phyloP scores from a whole-genome alignment of 2,329 filamentous ascomycete species.

The Sclerotinia spermophila region DNA sequence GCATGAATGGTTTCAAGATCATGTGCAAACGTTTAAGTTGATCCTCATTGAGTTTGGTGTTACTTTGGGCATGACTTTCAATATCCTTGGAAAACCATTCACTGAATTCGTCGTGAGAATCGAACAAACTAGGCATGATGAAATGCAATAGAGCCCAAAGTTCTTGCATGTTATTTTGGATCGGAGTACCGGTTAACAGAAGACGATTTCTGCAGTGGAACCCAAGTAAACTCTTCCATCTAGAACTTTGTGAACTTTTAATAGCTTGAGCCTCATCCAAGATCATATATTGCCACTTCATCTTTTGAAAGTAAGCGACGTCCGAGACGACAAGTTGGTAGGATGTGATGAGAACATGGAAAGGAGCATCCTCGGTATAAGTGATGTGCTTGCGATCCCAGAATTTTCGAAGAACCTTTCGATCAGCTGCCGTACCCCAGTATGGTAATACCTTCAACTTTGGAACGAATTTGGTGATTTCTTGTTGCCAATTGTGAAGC shows the following conservation, averaged over 20 bases:
- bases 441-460: conserved; percentile 94
- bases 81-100: conserved; percentile 96
- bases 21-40: conserved; percentile 95
- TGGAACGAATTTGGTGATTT: conserved; percentile 92
- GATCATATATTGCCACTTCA: conserved; percentile 99
- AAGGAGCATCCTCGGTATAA: conserved; percentile 87
- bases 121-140: conserved; percentile 99
- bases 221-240: conserved; percentile 91
- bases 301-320: conserved; percentile 96
- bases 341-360: conserved; percentile 94
- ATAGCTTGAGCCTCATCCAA: conserved; percentile 97
- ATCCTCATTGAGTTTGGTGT: conserved; percentile 98
- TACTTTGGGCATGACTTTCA: conserved; percentile 96
- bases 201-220: conserved; percentile 96
- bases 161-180: conserved; percentile 99
- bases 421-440: conserved; percentile 91
- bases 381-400: conserved; percentile 98
- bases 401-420: conserved; percentile 95
- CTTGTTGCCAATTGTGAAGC: conserved; percentile 98
- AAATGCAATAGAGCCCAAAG: conserved; percentile 97
- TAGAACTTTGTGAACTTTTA: conserved; percentile 93
- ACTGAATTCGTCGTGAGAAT: conserved; percentile 88
- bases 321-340: conserved; percentile 97
- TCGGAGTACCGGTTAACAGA: conserved; percentile 90
- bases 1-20: conserved; percentile 99